A percentile compares a stretch with the other conserved stretches of the same genome.
phyloP scores from a whole-genome alignment of 495 filamentous ascomycete genomes.

The Schizothecium vesticola region DNA sequence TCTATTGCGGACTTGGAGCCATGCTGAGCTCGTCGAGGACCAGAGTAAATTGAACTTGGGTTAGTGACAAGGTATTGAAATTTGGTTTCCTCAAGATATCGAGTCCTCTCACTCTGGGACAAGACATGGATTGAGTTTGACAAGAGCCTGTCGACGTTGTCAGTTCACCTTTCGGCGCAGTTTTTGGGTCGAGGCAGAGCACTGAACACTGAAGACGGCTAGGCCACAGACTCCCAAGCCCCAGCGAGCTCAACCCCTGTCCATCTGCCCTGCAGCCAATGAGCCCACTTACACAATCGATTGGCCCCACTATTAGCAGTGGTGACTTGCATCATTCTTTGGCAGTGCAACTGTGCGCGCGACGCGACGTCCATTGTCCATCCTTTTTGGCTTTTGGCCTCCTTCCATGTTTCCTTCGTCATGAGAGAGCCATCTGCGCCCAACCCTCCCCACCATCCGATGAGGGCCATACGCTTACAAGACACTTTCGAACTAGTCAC shows the following conservation, averaged over 20 bases:
- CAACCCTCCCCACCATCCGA: background rate
- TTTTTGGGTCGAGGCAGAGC: background rate
- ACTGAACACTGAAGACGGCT: background rate
- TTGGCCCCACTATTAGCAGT: background rate
- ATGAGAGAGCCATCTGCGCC: background rate
- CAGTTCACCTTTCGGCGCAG: background rate
- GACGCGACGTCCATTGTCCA: background rate
- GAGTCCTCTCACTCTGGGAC: background rate
- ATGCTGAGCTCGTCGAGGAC: background rate
- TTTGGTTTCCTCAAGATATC: background rate
- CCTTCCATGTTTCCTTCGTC: background rate
- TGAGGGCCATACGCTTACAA: background rate
- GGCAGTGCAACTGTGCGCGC: background rate
- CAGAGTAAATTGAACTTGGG: background rate
- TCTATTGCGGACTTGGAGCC: background rate
- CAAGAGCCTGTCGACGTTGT: background rate
- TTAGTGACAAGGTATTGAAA: background rate
- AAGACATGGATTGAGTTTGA: background rate
- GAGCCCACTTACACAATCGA: background rate
- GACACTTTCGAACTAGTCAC: background rate
- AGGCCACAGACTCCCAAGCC: no score
- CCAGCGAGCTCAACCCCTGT: background rate
- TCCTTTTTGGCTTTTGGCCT: background rate
- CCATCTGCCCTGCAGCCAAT: background rate
- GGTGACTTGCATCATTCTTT: conserved; percentile 1